A percentile compares a stretch with the other conserved stretches of the same genome.
Evolutionary conservation across 805 yeast genomes (phyloP).

Genomic region (Ascoidea rubescens): DNA sequence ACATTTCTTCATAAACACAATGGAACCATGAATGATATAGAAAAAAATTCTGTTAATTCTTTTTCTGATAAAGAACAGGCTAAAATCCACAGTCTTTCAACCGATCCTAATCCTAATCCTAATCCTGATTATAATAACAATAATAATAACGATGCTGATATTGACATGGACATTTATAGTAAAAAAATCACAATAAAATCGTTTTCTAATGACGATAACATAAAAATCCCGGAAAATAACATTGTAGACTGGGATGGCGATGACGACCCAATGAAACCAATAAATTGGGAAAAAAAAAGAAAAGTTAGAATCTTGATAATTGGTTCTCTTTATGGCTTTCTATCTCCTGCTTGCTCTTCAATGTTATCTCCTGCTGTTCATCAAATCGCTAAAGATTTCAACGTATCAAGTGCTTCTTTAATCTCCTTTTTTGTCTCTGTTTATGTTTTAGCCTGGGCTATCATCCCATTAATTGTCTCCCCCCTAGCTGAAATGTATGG

Average conservation of each 20-base stretch:
- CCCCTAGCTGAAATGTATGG: slow-evolving; percentile 62
- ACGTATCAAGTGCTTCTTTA: slow-evolving; percentile 26
- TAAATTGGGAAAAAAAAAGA: slow-evolving; percentile 36
- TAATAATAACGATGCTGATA: too few species aligned
- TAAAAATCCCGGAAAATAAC: too few species aligned
- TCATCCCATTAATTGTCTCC: slow-evolving; percentile 51
- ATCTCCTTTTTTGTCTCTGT: slow-evolving; percentile 44
- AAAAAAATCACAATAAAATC: too few species aligned
- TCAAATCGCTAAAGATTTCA: slow-evolving; percentile 29
- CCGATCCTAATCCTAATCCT: too few species aligned
- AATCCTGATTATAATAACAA: too few species aligned
- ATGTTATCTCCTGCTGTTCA: slow-evolving; percentile 47
- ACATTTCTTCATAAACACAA: too few species aligned
- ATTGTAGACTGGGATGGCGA: slow-evolving; percentile 49
- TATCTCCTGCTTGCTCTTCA: slow-evolving; percentile 51
- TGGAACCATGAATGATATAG: too few species aligned
- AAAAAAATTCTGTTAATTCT: too few species aligned
- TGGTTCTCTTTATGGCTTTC: slow-evolving; percentile 40
- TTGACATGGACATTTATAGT: too few species aligned
- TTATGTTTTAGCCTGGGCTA: slow-evolving; percentile 57
- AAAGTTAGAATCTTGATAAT: slow-evolving; percentile 31
- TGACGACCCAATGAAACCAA: slow-evolving; percentile 48
- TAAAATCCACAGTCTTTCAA: too few species aligned
- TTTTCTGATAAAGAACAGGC: too few species aligned
- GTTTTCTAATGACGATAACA: too few species aligned